Evolutionary conservation across 768 basidiomycete species (phyloP), one percentile per base, ranked within the genome.

Genomic region (Coprinellus micaceus): DNA sequence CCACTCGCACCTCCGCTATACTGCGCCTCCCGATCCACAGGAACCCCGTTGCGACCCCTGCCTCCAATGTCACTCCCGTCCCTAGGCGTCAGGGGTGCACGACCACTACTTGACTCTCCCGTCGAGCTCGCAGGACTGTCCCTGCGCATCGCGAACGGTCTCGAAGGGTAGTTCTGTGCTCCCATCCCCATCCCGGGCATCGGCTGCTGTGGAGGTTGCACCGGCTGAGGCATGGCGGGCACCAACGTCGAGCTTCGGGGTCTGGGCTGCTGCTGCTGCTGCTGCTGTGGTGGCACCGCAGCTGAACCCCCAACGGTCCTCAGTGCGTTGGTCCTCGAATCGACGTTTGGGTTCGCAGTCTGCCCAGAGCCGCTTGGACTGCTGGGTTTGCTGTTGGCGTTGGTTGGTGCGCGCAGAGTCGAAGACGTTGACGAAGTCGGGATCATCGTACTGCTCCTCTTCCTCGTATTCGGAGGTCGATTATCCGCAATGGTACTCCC

Each of bases 91-190:
- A 87, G 73, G 11, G 91, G 91, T 17, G 81, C 79, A 15, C 84
- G 75, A 15, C 88, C 88, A 63, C 84, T 88, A 59, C 89, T 92
- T 57, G 90, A 91, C 65, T 88, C 90, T 6, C 91, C 91, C 13
- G 87, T 90, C 28, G 91, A 93, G 66, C 90, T 92, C 12, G 87
- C 86, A 12, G 90, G 90, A 63, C 89, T 91, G 57, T 86, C 80
- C 12, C 85, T 74, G 26, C 74, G 65, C 48, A 64, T 71, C 33
- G 70, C 83, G 65, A 90, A 91, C 5, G 89, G 88, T 58, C 80
- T 81, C 7, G 68, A 71, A 3, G 78, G n/a, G n/a, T 26, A 28
- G 7, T 44, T 13, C 41, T 44, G 41, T 19, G n/a, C n/a, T n/a
- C n/a, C n/a, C n/a, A n/a, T n/a, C n/a, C n/a, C n/a, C n/a, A n/a